phyloP scores from a whole-genome alignment of 2,329 filamentous ascomycete species.

The Pseudophaeomoniella oleicola region DNA sequence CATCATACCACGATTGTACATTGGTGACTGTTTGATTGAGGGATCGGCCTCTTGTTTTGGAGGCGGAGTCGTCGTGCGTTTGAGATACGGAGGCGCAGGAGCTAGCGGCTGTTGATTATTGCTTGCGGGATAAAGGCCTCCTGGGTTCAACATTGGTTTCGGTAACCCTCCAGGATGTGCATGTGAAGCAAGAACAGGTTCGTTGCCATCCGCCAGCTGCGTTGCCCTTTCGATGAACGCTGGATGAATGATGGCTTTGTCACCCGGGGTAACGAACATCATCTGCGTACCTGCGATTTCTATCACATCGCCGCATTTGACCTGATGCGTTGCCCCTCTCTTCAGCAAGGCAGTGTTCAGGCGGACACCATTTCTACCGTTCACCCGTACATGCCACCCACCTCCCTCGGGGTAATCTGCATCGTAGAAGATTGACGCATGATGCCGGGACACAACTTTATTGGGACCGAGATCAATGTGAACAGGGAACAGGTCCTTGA shows the following conservation, averaged over 20 bases:
- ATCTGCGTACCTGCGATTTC: constrained; percentile 90
- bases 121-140: neutral
- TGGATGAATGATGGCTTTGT: constrained; percentile 53
- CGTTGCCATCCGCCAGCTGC: constrained; percentile 24
- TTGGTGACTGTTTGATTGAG: constrained; percentile 29
- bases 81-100: constrained; percentile 27
- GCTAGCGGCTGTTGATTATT: constrained; percentile 16
- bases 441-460: constrained; percentile 66
- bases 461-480: constrained; percentile 82
- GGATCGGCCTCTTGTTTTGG: constrained; percentile 15
- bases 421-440: constrained; percentile 62
- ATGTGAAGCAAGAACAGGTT: constrained; percentile 22
- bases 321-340: constrained; percentile 46
- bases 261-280: constrained; percentile 90
- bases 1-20: constrained; percentile 36
- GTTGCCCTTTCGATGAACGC: constrained; percentile 56
- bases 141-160: constrained; percentile 4
- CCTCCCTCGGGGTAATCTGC: constrained; percentile 38
- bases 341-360: constrained; percentile 62
- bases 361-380: constrained; percentile 81
- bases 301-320: constrained; percentile 79
- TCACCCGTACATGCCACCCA: constrained; percentile 72
- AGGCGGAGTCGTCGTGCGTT: constrained; percentile 20
- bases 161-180: constrained; percentile 17
- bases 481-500: constrained; percentile 31